Percentiles rank a stretch among this genome's conserved stretches.
Conservation (phyloP, 148 eudicot species). For the Dianthus caryophyllus region DNA sequence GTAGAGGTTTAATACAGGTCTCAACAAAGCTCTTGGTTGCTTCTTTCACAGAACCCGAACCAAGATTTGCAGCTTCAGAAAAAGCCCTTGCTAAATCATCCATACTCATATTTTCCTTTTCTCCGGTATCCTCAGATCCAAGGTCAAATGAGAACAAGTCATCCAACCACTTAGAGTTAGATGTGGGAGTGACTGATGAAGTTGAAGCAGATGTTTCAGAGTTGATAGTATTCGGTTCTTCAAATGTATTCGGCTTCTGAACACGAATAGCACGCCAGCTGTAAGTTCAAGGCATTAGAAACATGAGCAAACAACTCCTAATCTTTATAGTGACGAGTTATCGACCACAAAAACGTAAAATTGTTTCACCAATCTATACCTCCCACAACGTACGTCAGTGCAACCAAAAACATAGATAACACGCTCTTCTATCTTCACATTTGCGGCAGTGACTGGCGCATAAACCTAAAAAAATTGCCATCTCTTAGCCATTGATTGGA, state of each 20-base stretch:
- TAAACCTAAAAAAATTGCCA: constrained; percentile 41
- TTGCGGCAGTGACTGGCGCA: constrained; percentile 61
- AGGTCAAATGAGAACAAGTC: constrained; percentile 46
- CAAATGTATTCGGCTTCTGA: constrained; percentile 46
- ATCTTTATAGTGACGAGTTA: no score
- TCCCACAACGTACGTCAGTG: constrained; percentile 44
- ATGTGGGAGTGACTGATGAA: constrained; percentile 27
- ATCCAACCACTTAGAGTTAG: constrained; percentile 36
- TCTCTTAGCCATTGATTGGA: background rate
- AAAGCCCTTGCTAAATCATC: constrained; percentile 67
- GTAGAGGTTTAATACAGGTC: constrained; percentile 23
- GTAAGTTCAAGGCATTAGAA: constrained; percentile 21
- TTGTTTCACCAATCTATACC: constrained; percentile 28
- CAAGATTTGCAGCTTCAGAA: constrained; percentile 55
- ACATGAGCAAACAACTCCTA: constrained; percentile 21
- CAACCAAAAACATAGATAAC: constrained; percentile 69
- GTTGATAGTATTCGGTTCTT: constrained; percentile 21
- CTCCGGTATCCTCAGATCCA: constrained; percentile 36
- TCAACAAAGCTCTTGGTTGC: constrained; percentile 19
- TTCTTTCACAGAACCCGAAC: constrained; percentile 38
- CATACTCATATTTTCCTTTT: constrained; percentile 47
- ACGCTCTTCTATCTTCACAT: constrained; percentile 59
- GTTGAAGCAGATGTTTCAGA: constrained; percentile 23
- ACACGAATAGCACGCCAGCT: constrained; percentile 87
- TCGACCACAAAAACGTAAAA: constrained; percentile 2